Evolutionary conservation across 208 protist genomes (phyloP).

Genomic region (Wallacemonas sp.): DNA sequence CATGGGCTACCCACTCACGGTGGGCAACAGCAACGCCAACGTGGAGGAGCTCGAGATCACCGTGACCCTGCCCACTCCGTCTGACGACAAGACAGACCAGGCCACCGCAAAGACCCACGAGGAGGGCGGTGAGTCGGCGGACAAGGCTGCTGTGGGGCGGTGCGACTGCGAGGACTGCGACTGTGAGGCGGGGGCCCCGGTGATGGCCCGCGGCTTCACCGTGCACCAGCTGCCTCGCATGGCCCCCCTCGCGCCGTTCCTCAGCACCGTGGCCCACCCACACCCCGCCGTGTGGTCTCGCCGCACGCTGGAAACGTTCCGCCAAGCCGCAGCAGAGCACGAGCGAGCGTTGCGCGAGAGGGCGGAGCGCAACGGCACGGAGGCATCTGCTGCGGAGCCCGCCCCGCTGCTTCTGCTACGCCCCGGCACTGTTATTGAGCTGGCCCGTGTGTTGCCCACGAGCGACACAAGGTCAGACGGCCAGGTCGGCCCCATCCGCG

Average conservation of each 20-base stretch:
- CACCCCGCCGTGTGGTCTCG: slow-evolving; percentile 1
- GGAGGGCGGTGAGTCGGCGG: slow-evolving; percentile 13
- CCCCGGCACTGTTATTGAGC: slow-evolving; percentile 3
- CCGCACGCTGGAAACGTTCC: neutral
- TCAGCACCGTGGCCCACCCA: neutral
- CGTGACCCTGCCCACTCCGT: neutral
- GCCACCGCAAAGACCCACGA: slow-evolving; percentile 10
- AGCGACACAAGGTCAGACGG: neutral
- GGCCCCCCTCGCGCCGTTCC: neutral
- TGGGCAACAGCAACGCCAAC: slow-evolving; percentile 13
- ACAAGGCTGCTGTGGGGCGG: neutral
- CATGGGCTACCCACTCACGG: neutral
- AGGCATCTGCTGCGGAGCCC: neutral
- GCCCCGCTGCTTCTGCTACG: neutral
- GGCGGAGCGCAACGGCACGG: neutral
- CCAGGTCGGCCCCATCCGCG: slow-evolving; percentile 12
- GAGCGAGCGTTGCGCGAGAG: neutral
- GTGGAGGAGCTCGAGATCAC: slow-evolving; percentile 12
- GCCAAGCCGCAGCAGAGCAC: slow-evolving; percentile 2
- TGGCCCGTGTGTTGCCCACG: slow-evolving; percentile 2
- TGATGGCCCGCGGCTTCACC: neutral
- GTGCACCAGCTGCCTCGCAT: slow-evolving; percentile 2
- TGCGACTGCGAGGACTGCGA: slow-evolving; percentile 1
- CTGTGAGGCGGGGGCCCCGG: neutral
- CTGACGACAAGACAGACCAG: slow-evolving; percentile 16